A percentile compares a stretch with the other conserved stretches of the same genome.
phyloP scores from a whole-genome alignment of 163 green algal species.

The Volvox carteri region DNA sequence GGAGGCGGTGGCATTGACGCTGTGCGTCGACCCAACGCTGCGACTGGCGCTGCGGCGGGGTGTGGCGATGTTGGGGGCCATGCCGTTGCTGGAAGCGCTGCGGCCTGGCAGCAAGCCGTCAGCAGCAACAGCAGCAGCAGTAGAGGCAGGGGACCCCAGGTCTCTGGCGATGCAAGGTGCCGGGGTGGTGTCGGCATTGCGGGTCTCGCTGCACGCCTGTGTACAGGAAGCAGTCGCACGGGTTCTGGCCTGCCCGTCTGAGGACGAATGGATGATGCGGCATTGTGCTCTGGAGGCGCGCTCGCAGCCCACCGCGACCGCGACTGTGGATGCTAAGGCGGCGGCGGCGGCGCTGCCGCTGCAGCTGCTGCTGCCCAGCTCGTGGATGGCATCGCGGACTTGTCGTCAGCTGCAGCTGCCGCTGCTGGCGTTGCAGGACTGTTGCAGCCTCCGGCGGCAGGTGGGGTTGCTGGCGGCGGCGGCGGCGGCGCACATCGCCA shows the following conservation, averaged over 20 bases:
- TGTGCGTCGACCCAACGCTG: constrained; percentile 60
- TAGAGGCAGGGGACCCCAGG: not conserved
- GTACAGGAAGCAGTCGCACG: constrained; percentile 4
- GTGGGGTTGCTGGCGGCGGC: constrained; percentile 34
- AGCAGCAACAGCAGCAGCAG: too few species aligned
- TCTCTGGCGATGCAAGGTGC: constrained; percentile 32
- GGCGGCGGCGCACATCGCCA: not conserved
- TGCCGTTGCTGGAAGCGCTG: constrained; percentile 52
- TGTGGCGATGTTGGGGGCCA: constrained; percentile 64
- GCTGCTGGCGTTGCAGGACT: constrained; percentile 65
- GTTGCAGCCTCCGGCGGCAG: constrained; percentile 53
- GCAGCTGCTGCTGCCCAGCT: constrained; percentile 63
- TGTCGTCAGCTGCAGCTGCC: constrained; percentile 64
- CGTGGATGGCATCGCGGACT: constrained; percentile 60
- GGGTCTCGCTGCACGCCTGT: constrained; percentile 1
- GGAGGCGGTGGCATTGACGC: constrained; percentile 55
- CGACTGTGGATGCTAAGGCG: not conserved
- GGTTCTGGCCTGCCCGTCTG: constrained; percentile 23
- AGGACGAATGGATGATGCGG: constrained; percentile 57
- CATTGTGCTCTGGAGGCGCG: not conserved
- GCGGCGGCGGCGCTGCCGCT: not conserved
- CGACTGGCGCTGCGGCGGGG: constrained; percentile 55
- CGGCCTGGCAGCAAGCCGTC: not conserved
- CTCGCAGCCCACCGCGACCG: not conserved
- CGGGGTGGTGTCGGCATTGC: constrained; percentile 15